A percentile compares a stretch with the other conserved stretches of the same genome.
phyloP scores from a whole-genome alignment of 169 alveolate species.

The Neospora caninum region DNA sequence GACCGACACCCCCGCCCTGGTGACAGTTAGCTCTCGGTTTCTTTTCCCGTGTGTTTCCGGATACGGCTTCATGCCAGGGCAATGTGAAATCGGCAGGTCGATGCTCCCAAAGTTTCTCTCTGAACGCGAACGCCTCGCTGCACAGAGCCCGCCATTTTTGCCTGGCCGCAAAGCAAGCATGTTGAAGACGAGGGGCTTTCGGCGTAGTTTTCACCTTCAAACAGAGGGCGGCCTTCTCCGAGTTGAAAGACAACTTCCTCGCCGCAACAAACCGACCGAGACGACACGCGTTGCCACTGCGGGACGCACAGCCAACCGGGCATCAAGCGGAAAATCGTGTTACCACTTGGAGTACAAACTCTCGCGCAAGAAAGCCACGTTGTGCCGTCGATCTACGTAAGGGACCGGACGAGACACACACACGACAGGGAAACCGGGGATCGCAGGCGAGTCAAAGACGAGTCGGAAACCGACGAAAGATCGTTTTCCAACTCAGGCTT shows the following conservation, averaged over 20 bases:
- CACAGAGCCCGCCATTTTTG: too few relatives aligned
- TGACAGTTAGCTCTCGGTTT: too few relatives aligned
- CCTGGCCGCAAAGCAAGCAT: too few relatives aligned
- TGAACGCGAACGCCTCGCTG: too few relatives aligned
- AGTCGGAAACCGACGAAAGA: too few relatives aligned
- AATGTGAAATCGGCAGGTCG: too few relatives aligned
- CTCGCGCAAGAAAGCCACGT: not conserved
- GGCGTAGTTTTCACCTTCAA: not conserved
- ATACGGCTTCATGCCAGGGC: too few relatives aligned
- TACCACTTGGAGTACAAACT: not conserved
- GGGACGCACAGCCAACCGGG: not conserved
- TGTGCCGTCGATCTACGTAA: not conserved
- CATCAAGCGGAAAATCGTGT: not conserved
- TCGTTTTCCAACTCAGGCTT: not conserved
- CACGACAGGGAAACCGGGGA: too few relatives aligned
- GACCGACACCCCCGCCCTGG: not conserved
- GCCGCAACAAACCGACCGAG: not conserved
- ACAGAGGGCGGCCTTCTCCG: not conserved
- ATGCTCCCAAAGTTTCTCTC: too few relatives aligned
- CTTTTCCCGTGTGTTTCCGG: too few relatives aligned
- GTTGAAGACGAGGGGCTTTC: too few relatives aligned
- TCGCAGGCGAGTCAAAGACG: too few relatives aligned
- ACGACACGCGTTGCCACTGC: conserved; percentile 3
- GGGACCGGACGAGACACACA: not conserved
- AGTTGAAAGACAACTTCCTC: conserved; percentile 1